Evolutionary conservation across 2,329 filamentous ascomycete species (phyloP).

Genomic region (Pseudocercospora crystallina): DNA sequence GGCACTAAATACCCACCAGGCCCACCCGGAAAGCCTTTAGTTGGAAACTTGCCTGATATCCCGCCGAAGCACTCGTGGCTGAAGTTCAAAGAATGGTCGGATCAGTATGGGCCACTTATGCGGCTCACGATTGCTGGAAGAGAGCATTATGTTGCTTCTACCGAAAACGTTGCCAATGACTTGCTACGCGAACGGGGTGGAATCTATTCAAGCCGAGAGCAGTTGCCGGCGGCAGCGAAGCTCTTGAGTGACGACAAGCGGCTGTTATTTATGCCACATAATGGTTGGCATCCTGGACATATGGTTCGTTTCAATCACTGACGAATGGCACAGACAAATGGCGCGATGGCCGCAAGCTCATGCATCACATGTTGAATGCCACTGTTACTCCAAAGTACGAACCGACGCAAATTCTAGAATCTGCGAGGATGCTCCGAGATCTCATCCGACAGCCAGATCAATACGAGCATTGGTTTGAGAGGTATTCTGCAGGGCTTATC

Average conservation of each 20-base stretch:
- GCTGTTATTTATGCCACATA: slow-evolving; percentile 8
- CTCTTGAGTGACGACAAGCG: slow-evolving; percentile 30
- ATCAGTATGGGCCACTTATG: slow-evolving; percentile 44
- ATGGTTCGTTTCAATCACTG: background rate
- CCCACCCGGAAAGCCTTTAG: slow-evolving; percentile 22
- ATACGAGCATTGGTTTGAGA: slow-evolving; percentile 42
- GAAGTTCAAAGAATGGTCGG: slow-evolving; percentile 41
- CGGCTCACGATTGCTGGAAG: slow-evolving; percentile 45
- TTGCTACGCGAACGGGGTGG: slow-evolving; percentile 43
- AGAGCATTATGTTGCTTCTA: slow-evolving; percentile 40
- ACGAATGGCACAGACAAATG: slow-evolving; percentile 23
- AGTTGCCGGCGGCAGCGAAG: slow-evolving; percentile 37
- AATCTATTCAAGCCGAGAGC: slow-evolving; percentile 40
- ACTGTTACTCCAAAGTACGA: slow-evolving; percentile 34
- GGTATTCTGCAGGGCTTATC: slow-evolving; percentile 44
- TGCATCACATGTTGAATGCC: slow-evolving; percentile 36
- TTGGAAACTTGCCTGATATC: slow-evolving; percentile 40
- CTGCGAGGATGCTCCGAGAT: slow-evolving; percentile 1
- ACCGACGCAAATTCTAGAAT: slow-evolving; percentile 26
- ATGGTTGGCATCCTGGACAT: background rate
- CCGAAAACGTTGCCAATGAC: slow-evolving; percentile 44
- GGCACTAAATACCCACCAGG: slow-evolving; percentile 10
- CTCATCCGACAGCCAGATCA: slow-evolving; percentile 27
- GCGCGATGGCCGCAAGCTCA: slow-evolving; percentile 36
- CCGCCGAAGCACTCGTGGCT: slow-evolving; percentile 42